Conservation (phyloP, 116 monocot genomes). For the Thalassia testudinum region DNA sequence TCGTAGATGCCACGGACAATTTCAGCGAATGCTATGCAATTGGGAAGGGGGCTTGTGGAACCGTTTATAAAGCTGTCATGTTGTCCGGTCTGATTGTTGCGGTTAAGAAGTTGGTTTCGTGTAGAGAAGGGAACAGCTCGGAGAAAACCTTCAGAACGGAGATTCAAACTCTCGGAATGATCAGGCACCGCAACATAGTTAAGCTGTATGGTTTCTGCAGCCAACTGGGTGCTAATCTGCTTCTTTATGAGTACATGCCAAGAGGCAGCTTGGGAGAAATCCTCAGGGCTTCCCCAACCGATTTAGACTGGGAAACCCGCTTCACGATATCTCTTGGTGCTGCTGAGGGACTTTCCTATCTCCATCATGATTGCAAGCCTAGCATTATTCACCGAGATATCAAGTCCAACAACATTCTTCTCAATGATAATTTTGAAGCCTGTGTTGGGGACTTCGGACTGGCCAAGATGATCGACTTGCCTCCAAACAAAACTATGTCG, state of each 20-base stretch:
- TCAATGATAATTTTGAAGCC: constrained; percentile 81
- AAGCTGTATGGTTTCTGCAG: constrained; percentile 77
- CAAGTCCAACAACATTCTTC: constrained; percentile 84
- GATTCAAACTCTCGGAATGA: constrained; percentile 83
- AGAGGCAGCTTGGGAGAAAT: constrained; percentile 78
- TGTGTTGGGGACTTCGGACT: constrained; percentile 96
- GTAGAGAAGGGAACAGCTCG: constrained; percentile 53
- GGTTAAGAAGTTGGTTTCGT: constrained; percentile 66
- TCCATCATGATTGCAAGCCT: constrained; percentile 93
- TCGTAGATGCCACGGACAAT: constrained; percentile 62
- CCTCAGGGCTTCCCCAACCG: constrained; percentile 32
- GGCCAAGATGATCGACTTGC: constrained; percentile 83
- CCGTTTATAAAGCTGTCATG: constrained; percentile 70
- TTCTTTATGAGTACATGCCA: constrained; percentile 87
- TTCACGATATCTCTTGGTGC: constrained; percentile 72
- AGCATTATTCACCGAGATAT: constrained; percentile 90
- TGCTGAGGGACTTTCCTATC: constrained; percentile 80
- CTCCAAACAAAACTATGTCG: constrained; percentile 76
- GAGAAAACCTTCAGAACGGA: constrained; percentile 81
- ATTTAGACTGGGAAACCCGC: constrained; percentile 66
- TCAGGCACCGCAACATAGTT: constrained; percentile 89
- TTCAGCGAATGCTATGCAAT: constrained; percentile 61
- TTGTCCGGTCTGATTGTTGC: constrained; percentile 46
- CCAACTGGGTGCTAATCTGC: constrained; percentile 68
- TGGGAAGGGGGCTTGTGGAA: constrained; percentile 88